A percentile compares a stretch with the other conserved stretches of the same genome.
Evolutionary conservation across 176 grass and related monocot species (phyloP).

Genomic region (Panicum miliaceum): DNA sequence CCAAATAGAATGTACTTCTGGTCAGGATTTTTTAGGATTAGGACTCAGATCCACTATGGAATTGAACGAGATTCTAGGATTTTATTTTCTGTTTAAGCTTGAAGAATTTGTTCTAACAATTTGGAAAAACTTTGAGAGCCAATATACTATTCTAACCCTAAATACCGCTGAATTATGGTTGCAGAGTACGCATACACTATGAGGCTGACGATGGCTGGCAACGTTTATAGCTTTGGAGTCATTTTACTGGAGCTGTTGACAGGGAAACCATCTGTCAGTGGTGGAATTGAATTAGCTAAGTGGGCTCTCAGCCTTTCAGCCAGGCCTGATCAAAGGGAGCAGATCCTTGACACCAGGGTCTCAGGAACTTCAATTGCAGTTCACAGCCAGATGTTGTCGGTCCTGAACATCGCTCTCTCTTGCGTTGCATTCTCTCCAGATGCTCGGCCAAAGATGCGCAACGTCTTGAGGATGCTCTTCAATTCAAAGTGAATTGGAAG

Average conservation of each 20-base stretch:
- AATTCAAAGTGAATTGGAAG: constrained; percentile 56
- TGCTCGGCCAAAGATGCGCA: constrained; percentile 75
- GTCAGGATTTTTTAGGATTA: neutral
- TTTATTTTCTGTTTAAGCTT: neutral
- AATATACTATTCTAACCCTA: constrained; percentile 25
- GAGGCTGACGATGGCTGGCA: constrained; percentile 78
- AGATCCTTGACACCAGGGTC: constrained; percentile 76
- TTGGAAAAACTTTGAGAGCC: neutral
- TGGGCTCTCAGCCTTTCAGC: constrained; percentile 70
- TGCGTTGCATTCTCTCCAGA: constrained; percentile 67
- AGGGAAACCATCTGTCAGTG: constrained; percentile 63
- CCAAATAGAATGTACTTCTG: neutral
- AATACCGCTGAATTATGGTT: constrained; percentile 35
- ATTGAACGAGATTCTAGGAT: neutral
- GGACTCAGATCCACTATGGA: neutral
- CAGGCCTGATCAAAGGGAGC: constrained; percentile 61
- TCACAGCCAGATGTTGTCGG: constrained; percentile 74
- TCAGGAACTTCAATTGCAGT: constrained; percentile 56
- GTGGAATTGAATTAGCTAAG: constrained; percentile 72
- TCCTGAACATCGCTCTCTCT: constrained; percentile 75
- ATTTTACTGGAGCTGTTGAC: constrained; percentile 81
- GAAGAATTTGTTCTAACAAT: neutral
- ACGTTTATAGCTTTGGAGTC: constrained; percentile 85
- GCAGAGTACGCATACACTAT: constrained; percentile 94
- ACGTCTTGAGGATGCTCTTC: constrained; percentile 66